phyloP scores from a whole-genome alignment of 257 asterid genomes.

The Lantana camara region DNA sequence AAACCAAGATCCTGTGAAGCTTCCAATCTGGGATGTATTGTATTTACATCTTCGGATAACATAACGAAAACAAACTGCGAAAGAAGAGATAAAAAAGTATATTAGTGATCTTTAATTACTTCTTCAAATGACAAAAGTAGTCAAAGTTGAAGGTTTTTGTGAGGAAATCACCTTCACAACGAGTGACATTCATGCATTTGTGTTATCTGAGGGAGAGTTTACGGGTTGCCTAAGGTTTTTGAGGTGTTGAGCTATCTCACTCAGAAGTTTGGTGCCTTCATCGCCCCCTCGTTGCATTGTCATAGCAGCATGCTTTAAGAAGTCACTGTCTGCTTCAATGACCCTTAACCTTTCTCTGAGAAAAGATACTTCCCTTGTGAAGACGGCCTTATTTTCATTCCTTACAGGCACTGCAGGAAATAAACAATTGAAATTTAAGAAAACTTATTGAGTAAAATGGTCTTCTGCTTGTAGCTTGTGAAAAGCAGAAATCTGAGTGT shows the following conservation, averaged over 20 bases:
- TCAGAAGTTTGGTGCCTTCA: slow-evolving; percentile 67
- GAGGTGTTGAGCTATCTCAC: slow-evolving; percentile 82
- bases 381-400: slow-evolving; percentile 36
- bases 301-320: slow-evolving; percentile 85
- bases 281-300: slow-evolving; percentile 65
- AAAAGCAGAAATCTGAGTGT: no score
- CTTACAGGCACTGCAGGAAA: slow-evolving; percentile 27
- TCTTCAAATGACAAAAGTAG: neutral
- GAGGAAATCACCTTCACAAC: slow-evolving; percentile 21
- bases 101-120: neutral
- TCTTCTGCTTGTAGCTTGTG: no score
- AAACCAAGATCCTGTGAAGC: slow-evolving; percentile 9
- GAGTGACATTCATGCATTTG: slow-evolving; percentile 23
- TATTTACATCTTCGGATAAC: slow-evolving; percentile 26
- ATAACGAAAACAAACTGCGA: slow-evolving; percentile 15
- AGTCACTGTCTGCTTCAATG: slow-evolving; percentile 85
- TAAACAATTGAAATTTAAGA: neutral
- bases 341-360: slow-evolving; percentile 69
- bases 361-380: slow-evolving; percentile 60
- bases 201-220: slow-evolving; percentile 26
- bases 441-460: neutral
- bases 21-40: slow-evolving; percentile 12
- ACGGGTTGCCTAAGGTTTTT: slow-evolving; percentile 47
- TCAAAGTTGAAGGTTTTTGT: neutral
- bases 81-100: neutral